Base-by-base conservation (phyloP, 495 filamentous ascomycete genomes). In the Acidiella bohemica region DNA sequence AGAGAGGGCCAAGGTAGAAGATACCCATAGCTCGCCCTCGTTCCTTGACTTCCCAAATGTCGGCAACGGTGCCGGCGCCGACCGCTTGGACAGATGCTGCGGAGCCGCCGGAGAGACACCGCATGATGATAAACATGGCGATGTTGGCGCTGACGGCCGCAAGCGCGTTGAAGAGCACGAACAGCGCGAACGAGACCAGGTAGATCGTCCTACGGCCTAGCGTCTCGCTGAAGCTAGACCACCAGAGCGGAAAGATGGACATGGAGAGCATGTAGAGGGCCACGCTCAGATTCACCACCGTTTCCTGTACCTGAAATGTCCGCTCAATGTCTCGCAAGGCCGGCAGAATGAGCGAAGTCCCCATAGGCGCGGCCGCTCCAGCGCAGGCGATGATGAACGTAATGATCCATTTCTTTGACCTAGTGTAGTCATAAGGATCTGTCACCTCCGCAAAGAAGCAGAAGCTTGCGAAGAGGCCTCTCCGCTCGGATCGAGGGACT, bases 181-280 rank as follows among this genome's bases (percentile, higher is more conserved):
- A 93, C 5, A 93, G 66, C 18, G 65, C 53, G 55, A 96, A 95
- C 0, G 84, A 93, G 28, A 71, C 62, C 13, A 96, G 53, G 58
- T 94, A 95, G 38, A 96, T 85, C 6, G 78, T 83, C 19, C 88
- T 71, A 27, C 88, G 73, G 16, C 88, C 88, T 3, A 83, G 59
- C 3, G 73, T 70, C 58, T 95, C 88, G 9, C 81, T 87, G 55
- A 94, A 92, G 2, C 76, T 80, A 2, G 82, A 90, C 87, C 87
- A 94, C 84, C 85, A 95, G 4, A 95, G 69, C 1, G 87, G 87
- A 46, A 86, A 93, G 19, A 94, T 83, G 13, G 78, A 73, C 84
- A 94, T 90, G 39, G 72, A 64, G 5, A 93, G 68, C 86, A 93
- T 88, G 55, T 92, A 94, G 36, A 93, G 57, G 2, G 87, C 81